Base-by-base conservation (phyloP, 2,329 filamentous ascomycete genomes). In the Ceratocystis destructans region DNA sequence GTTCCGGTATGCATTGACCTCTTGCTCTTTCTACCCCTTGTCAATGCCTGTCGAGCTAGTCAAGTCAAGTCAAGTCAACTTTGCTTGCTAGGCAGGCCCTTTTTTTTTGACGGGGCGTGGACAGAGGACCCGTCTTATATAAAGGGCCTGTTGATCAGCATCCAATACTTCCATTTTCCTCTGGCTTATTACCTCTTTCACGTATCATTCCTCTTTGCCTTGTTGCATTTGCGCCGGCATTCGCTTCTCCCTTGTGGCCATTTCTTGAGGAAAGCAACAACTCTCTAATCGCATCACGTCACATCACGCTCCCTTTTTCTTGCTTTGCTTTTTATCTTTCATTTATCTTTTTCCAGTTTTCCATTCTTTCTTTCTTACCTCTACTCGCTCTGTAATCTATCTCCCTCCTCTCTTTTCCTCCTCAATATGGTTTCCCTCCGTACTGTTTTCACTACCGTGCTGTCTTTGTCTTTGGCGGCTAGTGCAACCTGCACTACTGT, bases 381-480 rank as follows among this genome's bases (percentile, higher is more conserved):
- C 33, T 20, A 12, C 15, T 45, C 28, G 53, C 12, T 57, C 28
- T 15, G n/a, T 12, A 6, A 57, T 41, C 25, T 44, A 48, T 8
- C 45, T 48, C 45, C n/a, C n/a, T n/a, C n/a, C n/a, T n/a, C 45
- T 48, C 45, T 2, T 48, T 10, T 28, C 53, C 25, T 59, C 7
- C 59, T 63, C 46, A 66, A 22, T 1, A 66, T 59, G 65, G 37
- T 64, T 62, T 66, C 66, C 22, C 45, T 67, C 17, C 37, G 66
- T 10, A 22, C 53, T 61, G n/a, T 67, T 53, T n/a, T 28, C 22
- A 53, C 44, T 8, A 46, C 48, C 15, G 31, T 65, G 37, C 22
- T 65, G 59, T 59, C 63, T n/a, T 46, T 65, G 8, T 44, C 63
- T 17, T 41, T 65, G 63, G 66, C 31, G 1, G 59, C 63, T n/a